phyloP scores from a whole-genome alignment of 208 protist species.

The Crithidia acanthocephali region DNA sequence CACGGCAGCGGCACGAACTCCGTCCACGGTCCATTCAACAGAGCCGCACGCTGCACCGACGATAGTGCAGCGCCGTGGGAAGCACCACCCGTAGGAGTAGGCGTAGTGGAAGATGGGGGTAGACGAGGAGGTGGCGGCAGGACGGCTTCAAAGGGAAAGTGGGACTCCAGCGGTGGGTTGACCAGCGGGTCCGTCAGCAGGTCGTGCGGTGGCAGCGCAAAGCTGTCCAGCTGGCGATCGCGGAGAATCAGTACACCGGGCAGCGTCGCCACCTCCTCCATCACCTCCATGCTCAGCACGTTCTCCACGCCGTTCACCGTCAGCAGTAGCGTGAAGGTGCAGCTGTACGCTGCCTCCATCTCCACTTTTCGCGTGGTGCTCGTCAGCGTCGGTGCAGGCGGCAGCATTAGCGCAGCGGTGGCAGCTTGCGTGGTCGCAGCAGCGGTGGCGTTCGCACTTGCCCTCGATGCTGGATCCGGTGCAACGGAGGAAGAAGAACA shows the following conservation, averaged over 20 bases:
- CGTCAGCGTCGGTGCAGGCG: slow-evolving; percentile 7
- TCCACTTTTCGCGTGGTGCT: slow-evolving; percentile 41
- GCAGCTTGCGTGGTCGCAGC: background rate
- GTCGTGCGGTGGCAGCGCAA: slow-evolving; percentile 36
- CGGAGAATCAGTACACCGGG: slow-evolving; percentile 82
- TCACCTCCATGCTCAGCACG: slow-evolving; percentile 58
- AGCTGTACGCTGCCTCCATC: slow-evolving; percentile 36
- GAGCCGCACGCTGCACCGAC: background rate
- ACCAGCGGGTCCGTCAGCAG: slow-evolving; percentile 48
- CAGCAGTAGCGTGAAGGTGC: slow-evolving; percentile 47
- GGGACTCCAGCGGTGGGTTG: slow-evolving; percentile 15
- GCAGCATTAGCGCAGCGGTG: slow-evolving; percentile 1
- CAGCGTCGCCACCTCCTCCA: slow-evolving; percentile 39
- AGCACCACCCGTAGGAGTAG: too few relatives aligned
- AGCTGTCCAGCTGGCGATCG: slow-evolving; percentile 48
- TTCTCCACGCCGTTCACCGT: slow-evolving; percentile 49
- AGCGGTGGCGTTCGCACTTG: background rate
- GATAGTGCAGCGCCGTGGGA: background rate
- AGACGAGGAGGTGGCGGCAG: background rate
- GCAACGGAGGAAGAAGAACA: background rate
- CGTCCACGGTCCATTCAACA: slow-evolving; percentile 11
- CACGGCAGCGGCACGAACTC: slow-evolving; percentile 59
- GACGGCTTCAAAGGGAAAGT: slow-evolving; percentile 27
- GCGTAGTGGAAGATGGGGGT: background rate
- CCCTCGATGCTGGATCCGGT: background rate